Conservation (phyloP, 2,329 filamentous ascomycete genomes). For the Emmonsia crescens region DNA sequence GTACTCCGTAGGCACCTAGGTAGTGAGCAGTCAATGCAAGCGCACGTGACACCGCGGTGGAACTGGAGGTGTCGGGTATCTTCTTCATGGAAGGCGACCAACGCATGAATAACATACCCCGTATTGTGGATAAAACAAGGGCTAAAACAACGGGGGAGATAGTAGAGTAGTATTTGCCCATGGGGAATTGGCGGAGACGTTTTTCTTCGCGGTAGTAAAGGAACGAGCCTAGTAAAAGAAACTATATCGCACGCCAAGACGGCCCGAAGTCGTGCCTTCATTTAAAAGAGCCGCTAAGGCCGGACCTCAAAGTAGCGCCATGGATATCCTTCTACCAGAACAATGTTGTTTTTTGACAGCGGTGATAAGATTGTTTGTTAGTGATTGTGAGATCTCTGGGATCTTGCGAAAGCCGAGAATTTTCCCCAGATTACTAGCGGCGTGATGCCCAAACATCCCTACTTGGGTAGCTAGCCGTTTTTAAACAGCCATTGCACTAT, state of each 20-base stretch:
- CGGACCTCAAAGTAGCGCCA: background rate
- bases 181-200: background rate
- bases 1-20: no score
- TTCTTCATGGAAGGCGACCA: background rate
- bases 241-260: background rate
- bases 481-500: background rate
- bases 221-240: background rate
- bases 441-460: background rate
- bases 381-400: background rate
- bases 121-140: background rate
- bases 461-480: background rate
- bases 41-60: no score
- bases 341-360: background rate
- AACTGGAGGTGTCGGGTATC: background rate
- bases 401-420: background rate
- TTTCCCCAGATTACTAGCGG: background rate
- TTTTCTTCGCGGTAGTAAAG: background rate
- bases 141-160: background rate
- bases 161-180: background rate
- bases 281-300: background rate
- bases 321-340: no score
- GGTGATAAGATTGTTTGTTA: background rate
- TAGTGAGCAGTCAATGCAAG: no score
- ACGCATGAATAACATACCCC: background rate
- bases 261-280: background rate